Base-by-base conservation (phyloP, 106 monocot genomes). In the Dioscorea dumetorum region DNA sequence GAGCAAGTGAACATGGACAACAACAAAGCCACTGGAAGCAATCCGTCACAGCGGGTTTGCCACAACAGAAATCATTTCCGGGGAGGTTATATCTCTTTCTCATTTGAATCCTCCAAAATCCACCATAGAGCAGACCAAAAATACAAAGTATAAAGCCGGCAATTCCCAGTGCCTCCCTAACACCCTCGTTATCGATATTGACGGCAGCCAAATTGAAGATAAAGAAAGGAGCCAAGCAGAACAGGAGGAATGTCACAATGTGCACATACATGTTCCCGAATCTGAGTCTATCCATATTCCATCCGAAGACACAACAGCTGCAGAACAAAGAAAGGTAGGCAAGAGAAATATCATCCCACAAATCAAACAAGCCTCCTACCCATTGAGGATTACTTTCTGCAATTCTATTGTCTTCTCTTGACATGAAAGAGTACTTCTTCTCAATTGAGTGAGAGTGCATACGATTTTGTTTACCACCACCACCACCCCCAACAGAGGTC, bases 251-350 rank as follows among this genome's bases (percentile, higher is more conserved):
- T 34, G 82, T 82, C 41, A 68, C 78, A 50, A 82, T 82, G 48
- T 82, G 82, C 31, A 82, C 82, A 63, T 82, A 82, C 82, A 82
- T 82, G 78, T 82, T 82, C 24, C 82, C 82, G 32, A 82, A 78
- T 12, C 82, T 74, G 22, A 82, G 73, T 66, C 82, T 70, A 3
- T 82, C 82, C 82, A 82, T 82, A 61, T 82, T 82, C 82, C 82
- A 82, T 31, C 82, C 82, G 54, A 82, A 82, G 1, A 82, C 70
- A 34, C 82, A 82, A 74, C 74, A 82, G 21, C 78, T 71, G 70
- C 82, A 82, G 66, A 82, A 82, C 23, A 82, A 9, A 18, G 82
- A 82, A 32, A 78, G 78, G 48, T 82, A 82, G 0, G 82, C 73
- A 12, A 82, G 50, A 22, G 73, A 74, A 13, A 82, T 67, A 58